These are phyloP conservation scores for Termitomyces sp. DNA, from an alignment of 768 basidiomycete genomes.

Conservation along the genomic window DNA sequence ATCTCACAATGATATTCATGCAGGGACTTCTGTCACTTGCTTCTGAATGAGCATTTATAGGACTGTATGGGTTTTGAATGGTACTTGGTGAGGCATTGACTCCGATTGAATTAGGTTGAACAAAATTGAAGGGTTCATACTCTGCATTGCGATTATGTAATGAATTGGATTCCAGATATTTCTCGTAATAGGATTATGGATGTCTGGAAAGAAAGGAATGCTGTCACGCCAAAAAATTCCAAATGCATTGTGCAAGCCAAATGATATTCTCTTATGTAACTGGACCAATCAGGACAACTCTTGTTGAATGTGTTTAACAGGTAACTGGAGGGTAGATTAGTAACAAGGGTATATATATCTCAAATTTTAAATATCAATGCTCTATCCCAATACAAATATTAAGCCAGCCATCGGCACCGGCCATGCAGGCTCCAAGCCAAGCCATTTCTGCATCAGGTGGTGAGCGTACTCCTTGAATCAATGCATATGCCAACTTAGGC, in stretches of 20 bases:
- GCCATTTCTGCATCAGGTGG: slow-evolving; percentile 88
- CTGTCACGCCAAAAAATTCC: background rate
- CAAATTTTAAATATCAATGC: background rate
- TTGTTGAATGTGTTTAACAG: background rate
- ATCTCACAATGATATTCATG: background rate
- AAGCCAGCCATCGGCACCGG: slow-evolving; percentile 94
- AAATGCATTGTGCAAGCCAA: background rate
- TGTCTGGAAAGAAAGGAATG: background rate
- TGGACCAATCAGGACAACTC: background rate
- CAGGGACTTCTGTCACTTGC: background rate
- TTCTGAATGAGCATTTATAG: background rate
- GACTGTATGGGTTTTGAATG: background rate
- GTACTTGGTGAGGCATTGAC: background rate
- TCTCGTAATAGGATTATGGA: too few relatives aligned
- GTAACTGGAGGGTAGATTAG: background rate
- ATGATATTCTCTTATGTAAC: background rate
- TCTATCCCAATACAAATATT: slow-evolving; percentile 74
- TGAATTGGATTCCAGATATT: background rate
- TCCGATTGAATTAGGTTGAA: background rate
- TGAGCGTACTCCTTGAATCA: slow-evolving; percentile 79
- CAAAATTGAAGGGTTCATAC: background rate
- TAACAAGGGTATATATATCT: slow-evolving; percentile 4
- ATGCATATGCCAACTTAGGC: slow-evolving; percentile 61
- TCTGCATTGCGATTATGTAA: too few relatives aligned
- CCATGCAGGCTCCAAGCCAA: slow-evolving; percentile 90